Percentiles rank a stretch among this genome's conserved stretches.
phyloP scores from a whole-genome alignment of 139 green algal species.

The Limnomonas spitsbergensis region DNA sequence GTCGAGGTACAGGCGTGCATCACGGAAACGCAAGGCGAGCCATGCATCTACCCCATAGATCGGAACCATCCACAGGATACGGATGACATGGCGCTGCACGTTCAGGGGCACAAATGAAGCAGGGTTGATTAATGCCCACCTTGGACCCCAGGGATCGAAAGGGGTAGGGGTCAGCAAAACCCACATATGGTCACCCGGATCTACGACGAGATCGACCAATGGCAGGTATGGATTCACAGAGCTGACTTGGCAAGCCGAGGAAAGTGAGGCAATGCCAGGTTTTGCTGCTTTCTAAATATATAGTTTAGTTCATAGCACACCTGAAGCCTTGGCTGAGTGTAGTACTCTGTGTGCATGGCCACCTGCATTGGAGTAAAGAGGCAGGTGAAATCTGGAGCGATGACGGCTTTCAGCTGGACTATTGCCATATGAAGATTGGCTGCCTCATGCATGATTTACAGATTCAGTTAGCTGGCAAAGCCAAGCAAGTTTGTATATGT shows the following conservation, averaged over 20 bases:
- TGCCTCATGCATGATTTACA: too few relatives aligned
- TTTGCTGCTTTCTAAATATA: conserved; percentile 87
- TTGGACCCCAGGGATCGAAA: neutral
- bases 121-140: neutral
- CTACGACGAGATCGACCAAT: neutral
- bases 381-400: too few relatives aligned
- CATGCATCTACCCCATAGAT: conserved; percentile 21
- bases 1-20: conserved; percentile 36
- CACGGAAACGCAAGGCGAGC: conserved; percentile 9
- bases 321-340: conserved; percentile 82
- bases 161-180: neutral
- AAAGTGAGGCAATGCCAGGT: too few relatives aligned
- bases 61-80: conserved; percentile 27
- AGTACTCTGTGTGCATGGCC: conserved; percentile 93
- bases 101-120: neutral
- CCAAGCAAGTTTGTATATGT: neutral
- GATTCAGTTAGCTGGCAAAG: too few relatives aligned
- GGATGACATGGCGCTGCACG: neutral
- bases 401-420: too few relatives aligned
- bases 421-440: too few relatives aligned
- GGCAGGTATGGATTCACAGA: neutral
- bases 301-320: conserved; percentile 55
- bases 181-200: neutral
- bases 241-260: neutral
- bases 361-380: too few relatives aligned